A percentile compares a stretch with the other conserved stretches of the same genome.
These are phyloP conservation scores for Meyerozyma guilliermondii DNA, from an alignment of 1,139 yeast species.

Conservation along the genomic window DNA sequence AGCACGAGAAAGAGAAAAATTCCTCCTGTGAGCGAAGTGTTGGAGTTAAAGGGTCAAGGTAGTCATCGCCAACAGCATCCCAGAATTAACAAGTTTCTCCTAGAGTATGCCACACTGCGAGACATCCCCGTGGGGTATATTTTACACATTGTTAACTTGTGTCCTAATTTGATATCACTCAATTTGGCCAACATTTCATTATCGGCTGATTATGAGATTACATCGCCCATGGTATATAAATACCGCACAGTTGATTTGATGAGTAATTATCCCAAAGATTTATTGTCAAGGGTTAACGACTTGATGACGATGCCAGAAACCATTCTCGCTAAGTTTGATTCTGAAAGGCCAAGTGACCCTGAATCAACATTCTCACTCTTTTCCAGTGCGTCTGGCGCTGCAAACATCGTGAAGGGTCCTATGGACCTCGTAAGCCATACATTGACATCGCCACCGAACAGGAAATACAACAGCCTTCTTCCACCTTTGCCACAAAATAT, in stretches of 20 bases:
- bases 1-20: conserved; percentile 1
- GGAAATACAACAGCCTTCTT: conserved; percentile 32
- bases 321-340: conserved; percentile 4
- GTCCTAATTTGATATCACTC: conserved; percentile 49
- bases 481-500: conserved; percentile 31
- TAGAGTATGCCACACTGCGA: conserved; percentile 8
- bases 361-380: background rate
- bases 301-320: conserved; percentile 13
- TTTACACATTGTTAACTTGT: conserved; percentile 52
- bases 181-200: conserved; percentile 53
- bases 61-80: conserved; percentile 44
- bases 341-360: conserved; percentile 4
- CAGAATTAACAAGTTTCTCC: conserved; percentile 41
- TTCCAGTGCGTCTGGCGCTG: background rate
- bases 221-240: conserved; percentile 22
- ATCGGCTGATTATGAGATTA: conserved; percentile 55
- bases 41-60: background rate
- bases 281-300: conserved; percentile 19
- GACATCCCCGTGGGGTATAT: conserved; percentile 70
- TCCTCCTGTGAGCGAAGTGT: conserved; percentile 3
- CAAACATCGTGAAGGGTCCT: conserved; percentile 9
- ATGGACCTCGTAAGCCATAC: conserved; percentile 29
- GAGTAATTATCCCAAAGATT: conserved; percentile 33
- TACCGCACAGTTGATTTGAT: conserved; percentile 36
- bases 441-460: conserved; percentile 23